A percentile compares a stretch with the other conserved stretches of the same genome.
phyloP scores from a whole-genome alignment of 257 asterid genomes.

The Henckelia pumila region DNA sequence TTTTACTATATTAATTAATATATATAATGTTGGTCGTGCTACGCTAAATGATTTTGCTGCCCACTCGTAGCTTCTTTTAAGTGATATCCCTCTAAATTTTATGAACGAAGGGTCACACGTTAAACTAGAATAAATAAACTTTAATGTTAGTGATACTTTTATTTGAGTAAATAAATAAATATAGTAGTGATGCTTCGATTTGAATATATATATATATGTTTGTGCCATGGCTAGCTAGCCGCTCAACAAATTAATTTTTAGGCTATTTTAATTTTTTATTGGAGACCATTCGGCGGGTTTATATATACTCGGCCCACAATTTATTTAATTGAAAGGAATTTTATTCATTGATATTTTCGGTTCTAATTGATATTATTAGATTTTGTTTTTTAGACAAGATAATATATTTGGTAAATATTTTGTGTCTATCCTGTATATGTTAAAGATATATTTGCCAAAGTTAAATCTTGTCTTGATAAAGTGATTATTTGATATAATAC shows the following conservation, averaged over 20 bases:
- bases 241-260: not conserved
- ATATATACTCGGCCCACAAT: not conserved
- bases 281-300: not conserved
- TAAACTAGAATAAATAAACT: not conserved
- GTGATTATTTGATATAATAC: too few species aligned
- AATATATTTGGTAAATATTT: too few species aligned
- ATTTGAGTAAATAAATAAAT: not conserved
- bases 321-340: too few species aligned
- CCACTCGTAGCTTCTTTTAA: constrained; percentile 20
- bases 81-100: constrained; percentile 10
- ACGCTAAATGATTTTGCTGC: constrained; percentile 36
- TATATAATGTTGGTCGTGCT: constrained; percentile 22
- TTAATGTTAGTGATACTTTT: not conserved
- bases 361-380: too few species aligned
- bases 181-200: not conserved
- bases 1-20: constrained; percentile 3
- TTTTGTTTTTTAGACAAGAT: too few species aligned
- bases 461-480: too few species aligned
- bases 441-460: too few species aligned
- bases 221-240: not conserved
- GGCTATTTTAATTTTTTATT: not conserved
- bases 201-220: not conserved
- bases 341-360: too few species aligned
- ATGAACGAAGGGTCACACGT: constrained; percentile 1
- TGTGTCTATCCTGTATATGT: too few species aligned